Base-by-base conservation (phyloP, 306 rosid species). In the Comarum palustre region DNA sequence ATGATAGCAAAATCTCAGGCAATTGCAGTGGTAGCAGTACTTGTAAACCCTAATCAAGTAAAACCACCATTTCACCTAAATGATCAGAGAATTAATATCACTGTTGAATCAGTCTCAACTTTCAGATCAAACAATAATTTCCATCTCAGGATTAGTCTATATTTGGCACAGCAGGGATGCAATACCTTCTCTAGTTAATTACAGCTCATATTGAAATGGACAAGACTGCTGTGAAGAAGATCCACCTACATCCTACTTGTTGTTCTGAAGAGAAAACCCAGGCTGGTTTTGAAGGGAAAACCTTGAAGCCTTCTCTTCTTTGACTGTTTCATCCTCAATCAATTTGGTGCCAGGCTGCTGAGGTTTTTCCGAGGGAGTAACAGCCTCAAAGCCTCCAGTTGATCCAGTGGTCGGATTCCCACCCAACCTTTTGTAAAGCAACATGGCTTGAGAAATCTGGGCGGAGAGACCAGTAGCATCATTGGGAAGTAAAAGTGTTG, bases 401-500 rank as follows among this genome's bases (percentile, higher is more conserved):
- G 78, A 66, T 13, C 82, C 76, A 59, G 59, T 70, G 45, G 92
- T 61, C 71, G 68, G 87, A 52, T 88, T 84, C 45, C 87, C 93
- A 25, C 90, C 32, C 72, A 94, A 69, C 84, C 88, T 89, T 85
- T 94, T 94, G 73, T 91, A 94, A 83, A 91, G 88, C 8, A 93
- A 79, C 60, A 94, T 88, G 55, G 99, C 99, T 83, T 94, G 97
- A 69, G 96, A 90, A 89, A 94, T 91, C 97, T 90, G 88, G 84
- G 97, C 87, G 31, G 99, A 97, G 77, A 91, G 87, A 27, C 31
- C 42, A 22, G 97, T 83, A 74, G 89, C 90, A 29, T 90, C 83
- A 74, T 96, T 91, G 38, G 99, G 99, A 79, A 91, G 96, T 86
- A 94, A 83, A 90, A 94, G 86, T 57, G 99, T 94, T 19, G 97